Conservation (phyloP, 495 filamentous ascomycete species). For the Extremus antarcticus region DNA sequence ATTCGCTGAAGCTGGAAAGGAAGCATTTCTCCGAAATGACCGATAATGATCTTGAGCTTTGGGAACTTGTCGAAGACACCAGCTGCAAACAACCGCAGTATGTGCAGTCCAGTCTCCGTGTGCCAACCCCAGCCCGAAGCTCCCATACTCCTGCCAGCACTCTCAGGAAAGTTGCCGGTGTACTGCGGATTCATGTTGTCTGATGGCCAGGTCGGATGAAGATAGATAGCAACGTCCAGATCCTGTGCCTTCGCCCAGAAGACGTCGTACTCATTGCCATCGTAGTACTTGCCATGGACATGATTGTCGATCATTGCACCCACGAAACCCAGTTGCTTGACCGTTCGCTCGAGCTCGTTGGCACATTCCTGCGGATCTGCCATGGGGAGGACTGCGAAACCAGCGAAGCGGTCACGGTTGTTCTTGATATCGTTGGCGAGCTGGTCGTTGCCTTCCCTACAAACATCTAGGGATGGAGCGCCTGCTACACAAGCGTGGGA, state of each 20-base stretch:
- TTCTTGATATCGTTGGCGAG: constrained; percentile 38
- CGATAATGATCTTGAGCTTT: constrained; percentile 36
- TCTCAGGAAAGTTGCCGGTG: constrained; percentile 32
- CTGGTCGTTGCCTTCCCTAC: constrained; percentile 41
- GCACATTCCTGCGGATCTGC: constrained; percentile 35
- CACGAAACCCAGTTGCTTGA: constrained; percentile 39
- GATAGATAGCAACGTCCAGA: constrained; percentile 47
- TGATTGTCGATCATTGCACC: constrained; percentile 50
- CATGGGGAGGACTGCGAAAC: constrained; percentile 46
- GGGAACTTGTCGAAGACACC: constrained; percentile 42
- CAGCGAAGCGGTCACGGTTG: constrained; percentile 39
- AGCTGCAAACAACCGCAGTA: constrained; percentile 34
- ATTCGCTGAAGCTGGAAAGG: constrained; percentile 36
- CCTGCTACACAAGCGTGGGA: constrained; percentile 38
- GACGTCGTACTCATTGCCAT: constrained; percentile 33
- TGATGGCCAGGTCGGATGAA: constrained; percentile 42
- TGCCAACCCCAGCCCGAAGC: constrained; percentile 38
- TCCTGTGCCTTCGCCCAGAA: constrained; percentile 40
- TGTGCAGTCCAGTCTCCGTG: constrained; percentile 36
- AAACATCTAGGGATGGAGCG: constrained; percentile 23
- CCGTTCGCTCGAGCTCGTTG: constrained; percentile 38
- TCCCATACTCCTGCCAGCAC: constrained; percentile 30
- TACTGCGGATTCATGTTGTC: constrained; percentile 28
- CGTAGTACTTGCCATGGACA: constrained; percentile 38
- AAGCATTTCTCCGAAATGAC: constrained; percentile 39